A percentile compares a stretch with the other conserved stretches of the same genome.
Conservation (phyloP, 805 yeast species). For the Schwanniomyces occidentalis region DNA sequence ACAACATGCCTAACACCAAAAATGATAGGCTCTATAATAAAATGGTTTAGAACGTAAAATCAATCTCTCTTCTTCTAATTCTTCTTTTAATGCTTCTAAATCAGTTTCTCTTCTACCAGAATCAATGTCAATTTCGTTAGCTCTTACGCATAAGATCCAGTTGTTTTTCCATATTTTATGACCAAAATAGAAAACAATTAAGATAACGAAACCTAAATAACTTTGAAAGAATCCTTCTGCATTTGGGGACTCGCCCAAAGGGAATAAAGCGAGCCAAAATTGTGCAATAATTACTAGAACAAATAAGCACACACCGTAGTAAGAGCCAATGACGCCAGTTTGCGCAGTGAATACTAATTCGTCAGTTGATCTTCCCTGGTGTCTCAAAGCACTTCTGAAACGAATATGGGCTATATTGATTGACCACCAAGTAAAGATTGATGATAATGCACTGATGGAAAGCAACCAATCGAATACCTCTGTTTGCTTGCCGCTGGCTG, state of each 20-base stretch:
- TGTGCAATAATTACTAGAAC: constrained; percentile 41
- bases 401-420: constrained; percentile 41
- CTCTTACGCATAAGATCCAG: constrained; percentile 37
- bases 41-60: constrained; percentile 33
- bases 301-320: constrained; percentile 31
- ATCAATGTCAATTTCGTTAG: constrained; percentile 39
- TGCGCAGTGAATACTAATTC: constrained; percentile 38
- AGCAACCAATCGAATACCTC: constrained; percentile 41
- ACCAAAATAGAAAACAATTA: constrained; percentile 36
- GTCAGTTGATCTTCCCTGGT: constrained; percentile 34
- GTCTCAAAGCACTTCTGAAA: constrained; percentile 38
- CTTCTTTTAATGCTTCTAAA: constrained; percentile 37
- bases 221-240: constrained; percentile 36
- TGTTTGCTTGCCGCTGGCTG: constrained; percentile 42
- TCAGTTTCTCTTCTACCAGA: constrained; percentile 45
- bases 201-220: constrained; percentile 40
- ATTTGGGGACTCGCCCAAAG: constrained; percentile 35
- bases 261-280: constrained; percentile 44
- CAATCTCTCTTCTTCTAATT: constrained; percentile 32
- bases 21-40: constrained; percentile 31
- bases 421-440: constrained; percentile 43
- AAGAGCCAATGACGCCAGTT: constrained; percentile 39
- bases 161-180: constrained; percentile 41
- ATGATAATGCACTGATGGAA: constrained; percentile 41
- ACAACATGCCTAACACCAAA: constrained; percentile 31